Evolutionary conservation across 2,329 filamentous ascomycete species (phyloP).

Genomic region (Coniella lustricola): DNA sequence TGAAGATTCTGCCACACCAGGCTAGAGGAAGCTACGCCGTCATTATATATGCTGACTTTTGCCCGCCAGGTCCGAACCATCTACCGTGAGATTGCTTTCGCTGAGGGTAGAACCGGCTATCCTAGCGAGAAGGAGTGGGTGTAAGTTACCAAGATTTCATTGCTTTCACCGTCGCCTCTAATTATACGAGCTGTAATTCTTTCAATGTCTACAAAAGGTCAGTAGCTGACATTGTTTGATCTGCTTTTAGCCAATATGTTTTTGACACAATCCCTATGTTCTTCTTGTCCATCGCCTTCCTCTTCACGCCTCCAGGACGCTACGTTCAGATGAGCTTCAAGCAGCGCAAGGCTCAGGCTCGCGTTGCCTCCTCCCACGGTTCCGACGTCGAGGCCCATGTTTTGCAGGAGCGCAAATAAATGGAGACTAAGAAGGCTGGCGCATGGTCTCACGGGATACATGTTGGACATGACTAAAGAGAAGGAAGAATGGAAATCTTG

Average conservation of each 20-base stretch:
- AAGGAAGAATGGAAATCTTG: too few relatives aligned
- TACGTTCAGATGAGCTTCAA: conserved; percentile 27
- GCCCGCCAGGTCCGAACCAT: conserved; percentile 17
- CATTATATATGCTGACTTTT: neutral
- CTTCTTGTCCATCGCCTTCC: conserved; percentile 22
- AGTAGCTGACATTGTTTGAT: conserved; percentile 10
- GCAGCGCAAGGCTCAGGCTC: conserved; percentile 19
- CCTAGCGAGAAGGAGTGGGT: conserved; percentile 23
- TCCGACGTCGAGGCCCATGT: conserved; percentile 6
- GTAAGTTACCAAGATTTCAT: conserved; percentile 19
- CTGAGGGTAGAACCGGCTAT: conserved; percentile 19
- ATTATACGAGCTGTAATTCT: too few relatives aligned
- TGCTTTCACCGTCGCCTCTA: neutral
- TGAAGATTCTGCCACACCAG: too few relatives aligned
- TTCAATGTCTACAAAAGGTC: too few relatives aligned
- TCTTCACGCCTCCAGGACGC: conserved; percentile 24
- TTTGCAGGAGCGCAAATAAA: neutral
- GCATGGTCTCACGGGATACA: neutral
- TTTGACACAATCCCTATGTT: conserved; percentile 28
- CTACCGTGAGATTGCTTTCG: conserved; percentile 14
- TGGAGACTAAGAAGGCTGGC: neutral
- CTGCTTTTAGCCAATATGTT: conserved; percentile 21
- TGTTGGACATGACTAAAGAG: too few relatives aligned
- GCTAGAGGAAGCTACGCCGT: too few relatives aligned
- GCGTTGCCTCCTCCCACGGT: neutral